Evolutionary conservation across 2,329 filamentous ascomycete species (phyloP).

Genomic region (Neopestalotiopsis sp.): DNA sequence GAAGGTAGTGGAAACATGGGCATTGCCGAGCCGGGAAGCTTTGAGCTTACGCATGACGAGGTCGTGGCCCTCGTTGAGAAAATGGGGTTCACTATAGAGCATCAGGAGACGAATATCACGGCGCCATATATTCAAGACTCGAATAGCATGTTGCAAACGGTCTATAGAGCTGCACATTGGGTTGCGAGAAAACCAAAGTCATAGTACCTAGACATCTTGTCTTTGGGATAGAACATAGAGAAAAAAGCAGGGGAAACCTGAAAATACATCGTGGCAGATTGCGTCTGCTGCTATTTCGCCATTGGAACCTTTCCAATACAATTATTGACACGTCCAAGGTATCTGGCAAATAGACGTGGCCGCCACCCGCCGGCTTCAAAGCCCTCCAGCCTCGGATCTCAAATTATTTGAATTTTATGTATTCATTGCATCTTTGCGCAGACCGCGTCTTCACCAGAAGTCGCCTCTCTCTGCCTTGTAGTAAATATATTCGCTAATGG

Average conservation of each 20-base stretch:
- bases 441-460: too few relatives aligned
- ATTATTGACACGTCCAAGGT: too few relatives aligned
- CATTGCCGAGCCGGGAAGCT: conserved; percentile 86
- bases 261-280: not conserved
- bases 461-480: too few relatives aligned
- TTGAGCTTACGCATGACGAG: conserved; percentile 91
- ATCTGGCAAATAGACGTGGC: too few relatives aligned
- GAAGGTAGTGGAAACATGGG: conserved; percentile 60
- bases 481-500: too few relatives aligned
- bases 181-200: conserved; percentile 73
- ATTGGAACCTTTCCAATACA: too few relatives aligned
- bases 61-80: conserved; percentile 75
- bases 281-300: too few relatives aligned
- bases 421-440: too few relatives aligned
- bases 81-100: conserved; percentile 78
- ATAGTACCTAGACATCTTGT: not conserved
- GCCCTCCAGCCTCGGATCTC: too few relatives aligned
- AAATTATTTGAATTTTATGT: too few relatives aligned
- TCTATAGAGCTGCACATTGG: conserved; percentile 84
- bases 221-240: not conserved
- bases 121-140: conserved; percentile 88
- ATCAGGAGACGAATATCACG: conserved; percentile 60
- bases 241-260: not conserved
- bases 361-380: too few relatives aligned
- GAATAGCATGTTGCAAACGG: conserved; percentile 83